Evolutionary conservation across 768 basidiomycete genomes (phyloP).

Genomic region (Amanita phalloides): DNA sequence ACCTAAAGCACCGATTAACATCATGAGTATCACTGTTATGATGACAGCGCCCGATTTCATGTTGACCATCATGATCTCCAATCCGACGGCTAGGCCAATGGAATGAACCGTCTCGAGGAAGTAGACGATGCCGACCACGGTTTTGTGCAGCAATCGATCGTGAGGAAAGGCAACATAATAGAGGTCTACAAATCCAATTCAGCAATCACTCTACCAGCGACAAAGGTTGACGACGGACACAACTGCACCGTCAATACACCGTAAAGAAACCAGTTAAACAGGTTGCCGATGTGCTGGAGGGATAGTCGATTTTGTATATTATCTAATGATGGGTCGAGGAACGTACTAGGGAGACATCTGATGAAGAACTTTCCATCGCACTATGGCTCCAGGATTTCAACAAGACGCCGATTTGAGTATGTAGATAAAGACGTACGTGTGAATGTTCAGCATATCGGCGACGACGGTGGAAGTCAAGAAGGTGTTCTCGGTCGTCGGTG

Average conservation of each 20-base stretch:
- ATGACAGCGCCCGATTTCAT: not conserved
- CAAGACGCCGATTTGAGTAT: too few relatives aligned
- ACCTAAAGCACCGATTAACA: not conserved
- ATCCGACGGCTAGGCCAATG: not conserved
- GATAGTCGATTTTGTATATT: not conserved
- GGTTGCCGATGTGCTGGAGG: constrained; percentile 9
- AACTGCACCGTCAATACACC: constrained; percentile 12
- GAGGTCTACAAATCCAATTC: constrained; percentile 5
- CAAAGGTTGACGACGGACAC: constrained; percentile 5
- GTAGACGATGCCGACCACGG: constrained; percentile 9
- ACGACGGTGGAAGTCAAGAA: not conserved
- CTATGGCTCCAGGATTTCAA: not conserved
- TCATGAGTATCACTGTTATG: not conserved
- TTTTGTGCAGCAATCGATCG: constrained; percentile 7
- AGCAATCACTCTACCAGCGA: not conserved
- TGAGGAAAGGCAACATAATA: constrained; percentile 12
- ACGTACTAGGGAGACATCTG: not conserved
- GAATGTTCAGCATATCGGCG: not conserved
- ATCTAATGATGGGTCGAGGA: not conserved
- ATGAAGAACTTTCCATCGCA: not conserved
- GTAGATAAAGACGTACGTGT: not conserved
- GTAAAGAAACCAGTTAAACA: constrained; percentile 11
- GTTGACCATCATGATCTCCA: constrained; percentile 1
- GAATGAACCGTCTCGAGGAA: constrained; percentile 9
- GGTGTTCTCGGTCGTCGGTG: not conserved